phyloP scores from a whole-genome alignment of 805 yeast genomes.

The Kodamaea lidongshanica region DNA sequence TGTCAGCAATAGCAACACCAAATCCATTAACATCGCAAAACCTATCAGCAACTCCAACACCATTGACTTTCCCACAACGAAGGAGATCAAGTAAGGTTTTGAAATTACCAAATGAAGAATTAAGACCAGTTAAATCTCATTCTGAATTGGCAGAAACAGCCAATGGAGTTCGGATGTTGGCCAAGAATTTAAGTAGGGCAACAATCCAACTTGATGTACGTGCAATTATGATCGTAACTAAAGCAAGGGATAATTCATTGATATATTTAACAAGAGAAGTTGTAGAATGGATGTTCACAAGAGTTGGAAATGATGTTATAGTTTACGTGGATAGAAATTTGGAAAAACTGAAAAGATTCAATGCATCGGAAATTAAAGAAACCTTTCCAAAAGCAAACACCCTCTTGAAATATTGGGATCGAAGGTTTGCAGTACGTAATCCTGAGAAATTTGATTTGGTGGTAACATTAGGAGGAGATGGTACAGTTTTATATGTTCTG shows the following conservation, averaged over 20 bases:
- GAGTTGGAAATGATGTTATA: slow-evolving; percentile 25
- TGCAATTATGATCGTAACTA: slow-evolving; percentile 78
- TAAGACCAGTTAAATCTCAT: slow-evolving; percentile 58
- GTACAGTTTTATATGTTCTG: slow-evolving; percentile 40
- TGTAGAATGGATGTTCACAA: slow-evolving; percentile 63
- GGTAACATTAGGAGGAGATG: slow-evolving; percentile 43
- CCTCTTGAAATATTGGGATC: slow-evolving; percentile 63
- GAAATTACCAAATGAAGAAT: slow-evolving; percentile 33
- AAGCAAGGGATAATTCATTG: slow-evolving; percentile 77
- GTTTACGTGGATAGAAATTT: slow-evolving; percentile 75
- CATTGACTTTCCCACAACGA: slow-evolving; percentile 4
- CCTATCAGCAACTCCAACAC: no score
- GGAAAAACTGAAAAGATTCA: slow-evolving; percentile 56
- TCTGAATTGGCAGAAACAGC: slow-evolving; percentile 76
- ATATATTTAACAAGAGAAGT: slow-evolving; percentile 72
- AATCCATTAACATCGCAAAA: no score
- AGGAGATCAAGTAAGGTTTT: slow-evolving; percentile 18
- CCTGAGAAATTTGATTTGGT: slow-evolving; percentile 41
- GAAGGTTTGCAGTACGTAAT: slow-evolving; percentile 42
- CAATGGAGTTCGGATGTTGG: slow-evolving; percentile 69
- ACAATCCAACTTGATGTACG: slow-evolving; percentile 64
- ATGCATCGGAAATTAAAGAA: slow-evolving; percentile 44
- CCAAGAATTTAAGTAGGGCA: slow-evolving; percentile 65
- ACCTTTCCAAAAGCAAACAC: slow-evolving; percentile 42
- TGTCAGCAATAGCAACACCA: no score